These are phyloP conservation scores for Fusarium robinianum DNA, from an alignment of 2,329 filamentous ascomycete species.

Conservation along the genomic window DNA sequence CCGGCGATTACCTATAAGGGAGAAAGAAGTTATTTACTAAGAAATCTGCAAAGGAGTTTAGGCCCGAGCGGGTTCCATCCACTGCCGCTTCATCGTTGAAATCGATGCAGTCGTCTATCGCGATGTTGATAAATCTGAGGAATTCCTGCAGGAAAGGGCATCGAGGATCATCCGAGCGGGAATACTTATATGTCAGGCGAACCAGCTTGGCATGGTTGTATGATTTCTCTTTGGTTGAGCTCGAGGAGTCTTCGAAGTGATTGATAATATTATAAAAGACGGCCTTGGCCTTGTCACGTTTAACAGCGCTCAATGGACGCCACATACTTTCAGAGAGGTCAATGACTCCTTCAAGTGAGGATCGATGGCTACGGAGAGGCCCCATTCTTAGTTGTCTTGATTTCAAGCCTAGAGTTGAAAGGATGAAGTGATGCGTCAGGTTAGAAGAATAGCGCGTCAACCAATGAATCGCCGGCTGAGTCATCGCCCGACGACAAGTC, in stretches of 20 bases:
- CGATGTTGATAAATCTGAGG: not conserved
- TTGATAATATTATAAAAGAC: not conserved
- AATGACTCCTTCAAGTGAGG: conserved; percentile 1
- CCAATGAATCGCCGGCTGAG: too few relatives aligned
- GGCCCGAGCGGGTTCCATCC: not conserved
- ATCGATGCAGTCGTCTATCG: not conserved
- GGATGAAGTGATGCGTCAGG: too few relatives aligned
- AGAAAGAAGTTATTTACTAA: conserved; percentile 7
- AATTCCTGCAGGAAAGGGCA: conserved; percentile 3
- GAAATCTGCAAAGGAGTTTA: conserved; percentile 5
- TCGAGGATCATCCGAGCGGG: not conserved
- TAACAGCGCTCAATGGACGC: not conserved
- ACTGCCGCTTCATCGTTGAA: not conserved
- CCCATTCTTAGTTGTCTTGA: too few relatives aligned
- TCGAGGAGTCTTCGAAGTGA: not conserved
- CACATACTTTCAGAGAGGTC: not conserved
- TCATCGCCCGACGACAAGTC: too few relatives aligned
- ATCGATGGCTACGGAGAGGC: not conserved
- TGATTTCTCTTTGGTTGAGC: not conserved
- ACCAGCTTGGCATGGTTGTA: not conserved
- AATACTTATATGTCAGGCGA: conserved; percentile 5
- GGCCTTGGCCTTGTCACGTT: not conserved
- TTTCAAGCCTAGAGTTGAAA: too few relatives aligned
- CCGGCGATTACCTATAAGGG: not conserved
- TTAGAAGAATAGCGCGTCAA: too few relatives aligned